phyloP scores from a whole-genome alignment of 2,329 filamentous ascomycete genomes.

The Fusarium tjaetaba region DNA sequence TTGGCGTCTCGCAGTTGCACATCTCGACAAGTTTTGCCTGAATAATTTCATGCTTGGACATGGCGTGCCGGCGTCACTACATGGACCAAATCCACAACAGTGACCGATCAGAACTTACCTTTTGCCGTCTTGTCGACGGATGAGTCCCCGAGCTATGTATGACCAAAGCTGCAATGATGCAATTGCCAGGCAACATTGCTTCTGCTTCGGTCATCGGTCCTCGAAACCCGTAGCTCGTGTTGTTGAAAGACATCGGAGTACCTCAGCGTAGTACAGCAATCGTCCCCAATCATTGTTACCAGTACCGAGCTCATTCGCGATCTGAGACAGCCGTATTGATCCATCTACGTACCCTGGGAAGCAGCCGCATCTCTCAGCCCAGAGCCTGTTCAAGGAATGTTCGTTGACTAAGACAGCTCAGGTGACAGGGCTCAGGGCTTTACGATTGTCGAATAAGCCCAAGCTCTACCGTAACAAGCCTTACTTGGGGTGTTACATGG shows the following conservation, averaged over 20 bases:
- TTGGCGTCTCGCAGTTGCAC: constrained; percentile 29
- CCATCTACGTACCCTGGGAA: constrained; percentile 12
- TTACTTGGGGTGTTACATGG: constrained; percentile 22
- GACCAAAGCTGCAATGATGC: constrained; percentile 36
- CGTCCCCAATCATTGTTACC: constrained; percentile 13
- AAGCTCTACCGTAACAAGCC: constrained; percentile 15
- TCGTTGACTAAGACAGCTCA: constrained; percentile 16
- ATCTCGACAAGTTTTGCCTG: constrained; percentile 38
- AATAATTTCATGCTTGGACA: constrained; percentile 30
- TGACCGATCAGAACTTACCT: constrained; percentile 6
- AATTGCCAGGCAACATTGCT: constrained; percentile 20
- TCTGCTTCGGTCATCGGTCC: constrained; percentile 18
- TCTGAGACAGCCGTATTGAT: constrained; percentile 36
- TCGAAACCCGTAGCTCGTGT: constrained; percentile 34
- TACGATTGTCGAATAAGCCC: constrained; percentile 3
- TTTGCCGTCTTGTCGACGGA: constrained; percentile 6
- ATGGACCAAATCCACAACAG: constrained; percentile 22
- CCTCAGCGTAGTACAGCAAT: constrained; percentile 18
- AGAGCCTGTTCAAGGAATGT: constrained; percentile 15
- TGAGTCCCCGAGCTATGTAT: constrained; percentile 28
- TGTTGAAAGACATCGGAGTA: constrained; percentile 23
- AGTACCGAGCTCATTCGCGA: constrained; percentile 29
- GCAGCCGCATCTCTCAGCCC: constrained; percentile 16
- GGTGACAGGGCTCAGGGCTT: constrained; percentile 6
- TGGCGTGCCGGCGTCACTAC: constrained; percentile 29